phyloP scores from a whole-genome alignment of 768 basidiomycete species.

The Leucocoprinus sp. region DNA sequence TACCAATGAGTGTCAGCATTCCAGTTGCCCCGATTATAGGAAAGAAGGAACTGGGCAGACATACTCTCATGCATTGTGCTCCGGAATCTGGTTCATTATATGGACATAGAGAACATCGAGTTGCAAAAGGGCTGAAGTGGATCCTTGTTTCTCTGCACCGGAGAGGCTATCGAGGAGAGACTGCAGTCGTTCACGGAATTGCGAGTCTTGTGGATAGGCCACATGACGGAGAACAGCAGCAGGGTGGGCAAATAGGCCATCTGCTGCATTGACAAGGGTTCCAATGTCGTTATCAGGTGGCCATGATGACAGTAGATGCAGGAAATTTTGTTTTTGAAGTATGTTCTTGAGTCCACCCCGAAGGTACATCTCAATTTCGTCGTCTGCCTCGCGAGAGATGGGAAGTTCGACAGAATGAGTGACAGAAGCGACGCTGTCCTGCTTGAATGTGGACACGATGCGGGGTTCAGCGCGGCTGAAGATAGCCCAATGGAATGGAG shows the following conservation, averaged over 20 bases:
- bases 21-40: neutral
- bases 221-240: slow-evolving; percentile 21
- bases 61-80: too few species aligned
- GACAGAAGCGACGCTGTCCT: neutral
- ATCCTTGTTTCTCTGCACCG: neutral
- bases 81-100: slow-evolving; percentile 2
- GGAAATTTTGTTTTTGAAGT: neutral
- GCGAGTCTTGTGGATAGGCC: slow-evolving; percentile 11
- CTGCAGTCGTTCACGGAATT: neutral
- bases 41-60: neutral
- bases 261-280: slow-evolving; percentile 15
- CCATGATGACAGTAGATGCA: slow-evolving; percentile 2
- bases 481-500: slow-evolving; percentile 1
- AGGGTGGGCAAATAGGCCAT: slow-evolving; percentile 21
- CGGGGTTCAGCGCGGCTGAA: slow-evolving; percentile 1
- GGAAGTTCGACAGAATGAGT: neutral
- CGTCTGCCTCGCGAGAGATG: neutral
- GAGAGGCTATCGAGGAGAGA: neutral
- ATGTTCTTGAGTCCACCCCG: slow-evolving; percentile 3
- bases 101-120: slow-evolving; percentile 15
- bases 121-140: neutral
- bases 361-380: slow-evolving; percentile 8
- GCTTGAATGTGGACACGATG: neutral
- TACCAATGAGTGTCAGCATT: neutral
- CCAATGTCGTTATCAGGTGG: slow-evolving; percentile 10